Percentiles rank a stretch among this genome's conserved stretches.
Conservation (phyloP, 352 stramenopile species). For the Globisporangium recalcitrans region DNA sequence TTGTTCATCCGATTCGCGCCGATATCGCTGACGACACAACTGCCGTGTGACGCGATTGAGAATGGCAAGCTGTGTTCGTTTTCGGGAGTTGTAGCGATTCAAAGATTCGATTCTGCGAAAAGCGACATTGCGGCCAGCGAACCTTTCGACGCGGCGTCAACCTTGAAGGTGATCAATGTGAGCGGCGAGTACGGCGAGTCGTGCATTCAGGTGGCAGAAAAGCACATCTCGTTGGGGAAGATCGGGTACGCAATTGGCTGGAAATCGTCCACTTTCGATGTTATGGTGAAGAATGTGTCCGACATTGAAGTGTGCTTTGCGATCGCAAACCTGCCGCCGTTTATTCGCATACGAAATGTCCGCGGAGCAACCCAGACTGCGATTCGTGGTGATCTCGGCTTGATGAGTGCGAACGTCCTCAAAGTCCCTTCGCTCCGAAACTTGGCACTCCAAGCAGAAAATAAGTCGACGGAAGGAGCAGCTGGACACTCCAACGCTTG, state of each 20-base stretch:
- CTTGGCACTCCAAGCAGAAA: slow-evolving; percentile 38
- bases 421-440: slow-evolving; percentile 35
- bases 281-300: slow-evolving; percentile 64
- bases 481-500: slow-evolving; percentile 28
- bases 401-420: background rate
- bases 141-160: slow-evolving; percentile 38
- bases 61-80: slow-evolving; percentile 55
- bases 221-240: slow-evolving; percentile 62
- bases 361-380: slow-evolving; percentile 25
- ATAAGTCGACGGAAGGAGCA: slow-evolving; percentile 8
- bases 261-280: slow-evolving; percentile 61
- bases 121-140: slow-evolving; percentile 11
- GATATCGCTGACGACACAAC: slow-evolving; percentile 45
- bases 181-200: slow-evolving; percentile 63
- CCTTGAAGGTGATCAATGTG: slow-evolving; percentile 58
- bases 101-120: slow-evolving; percentile 41
- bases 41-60: slow-evolving; percentile 54
- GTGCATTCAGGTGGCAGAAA: slow-evolving; percentile 46
- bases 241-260: slow-evolving; percentile 77
- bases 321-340: slow-evolving; percentile 48
- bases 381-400: slow-evolving; percentile 18
- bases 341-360: slow-evolving; percentile 44
- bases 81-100: slow-evolving; percentile 65
- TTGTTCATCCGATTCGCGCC: slow-evolving; percentile 70
- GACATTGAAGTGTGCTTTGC: slow-evolving; percentile 58